Base-by-base conservation (phyloP, 345 rosid genomes). In the Populus tremula region DNA sequence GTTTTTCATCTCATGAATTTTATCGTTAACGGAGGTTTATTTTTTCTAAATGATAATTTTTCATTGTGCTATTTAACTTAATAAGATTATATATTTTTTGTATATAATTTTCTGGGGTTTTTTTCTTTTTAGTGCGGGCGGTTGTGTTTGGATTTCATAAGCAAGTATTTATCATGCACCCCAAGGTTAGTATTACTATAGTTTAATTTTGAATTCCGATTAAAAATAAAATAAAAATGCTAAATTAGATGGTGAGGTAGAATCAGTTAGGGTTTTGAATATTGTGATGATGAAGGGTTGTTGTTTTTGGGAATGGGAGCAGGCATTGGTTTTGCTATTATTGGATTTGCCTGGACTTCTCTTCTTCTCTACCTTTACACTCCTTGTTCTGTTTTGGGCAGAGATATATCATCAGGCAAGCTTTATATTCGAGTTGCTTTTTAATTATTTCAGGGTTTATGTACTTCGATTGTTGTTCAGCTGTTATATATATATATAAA, bases 371-470 rank as follows among this genome's bases (percentile, higher is more conserved):
- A 91, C 98, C 0, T 96, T 91, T 85, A 94, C 98, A 1, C 84
- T 96, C 76, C 94, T 96, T 9, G 98, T 94, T 73, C 88, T 96
- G 56, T 96, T 96, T 79, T 96, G 99, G 99, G 99, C 99, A 25
- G 99, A 96, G 86, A 96, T 96, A 88, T 96, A 96, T 87, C 98
- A 92, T 84, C 98, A 96, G 97, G 99, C 85, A 85, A 86, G 91
- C 79, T 39, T 66, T 61, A 54, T 33, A 18, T 45, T 25, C n/a
- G 38, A 25, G 13, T 67, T n/a, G 12, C 5, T 49, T 18, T 68
- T 39, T 35, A 4, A 70, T 35, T 16, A 39, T 9, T 31, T 17
- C 23, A 66, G 65, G 27, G 59, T 47, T 4, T 33, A 17, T 31
- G 11, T 11, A 6, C 39, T 50, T 36, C 67, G 18, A 38, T 13